Percentiles rank a stretch among this genome's conserved stretches.
phyloP scores from a whole-genome alignment of 2,329 filamentous ascomycete genomes.

The Gnomoniopsis smithogilvyi region DNA sequence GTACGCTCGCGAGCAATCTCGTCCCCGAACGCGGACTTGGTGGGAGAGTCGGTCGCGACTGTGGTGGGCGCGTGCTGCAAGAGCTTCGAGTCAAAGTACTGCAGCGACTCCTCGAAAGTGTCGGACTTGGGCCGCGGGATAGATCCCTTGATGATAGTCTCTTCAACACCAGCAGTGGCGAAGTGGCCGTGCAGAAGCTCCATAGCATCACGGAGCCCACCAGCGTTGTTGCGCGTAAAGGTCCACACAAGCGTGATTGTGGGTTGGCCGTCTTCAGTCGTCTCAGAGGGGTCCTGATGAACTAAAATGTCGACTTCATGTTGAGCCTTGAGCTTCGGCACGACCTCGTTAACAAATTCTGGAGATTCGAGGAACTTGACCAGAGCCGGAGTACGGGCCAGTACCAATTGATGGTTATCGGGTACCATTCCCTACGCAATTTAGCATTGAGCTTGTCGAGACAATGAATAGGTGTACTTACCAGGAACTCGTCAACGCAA shows the following conservation, averaged over 20 bases:
- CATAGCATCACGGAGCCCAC: conserved; percentile 90
- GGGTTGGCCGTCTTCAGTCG: conserved; percentile 53
- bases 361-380: conserved; percentile 78
- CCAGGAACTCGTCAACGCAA: conserved; percentile 91
- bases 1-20: conserved; percentile 76
- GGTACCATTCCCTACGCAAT: conserved; percentile 81
- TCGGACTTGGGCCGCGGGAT: conserved; percentile 98
- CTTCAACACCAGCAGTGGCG: conserved; percentile 84
- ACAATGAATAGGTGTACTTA: conserved; percentile 35
- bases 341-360: conserved; percentile 76
- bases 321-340: conserved; percentile 81
- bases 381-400: conserved; percentile 72
- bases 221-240: conserved; percentile 96
- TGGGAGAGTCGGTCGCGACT: conserved; percentile 81
- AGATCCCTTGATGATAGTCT: conserved; percentile 83
- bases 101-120: conserved; percentile 94
- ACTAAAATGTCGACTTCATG: conserved; percentile 87
- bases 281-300: conserved; percentile 59
- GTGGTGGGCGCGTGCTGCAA: conserved; percentile 86
- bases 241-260: conserved; percentile 67
- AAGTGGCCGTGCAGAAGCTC: conserved; percentile 88
- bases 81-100: conserved; percentile 95
- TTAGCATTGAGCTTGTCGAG: conserved; percentile 27
- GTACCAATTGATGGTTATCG: conserved; percentile 86
- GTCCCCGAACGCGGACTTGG: conserved; percentile 78